A percentile compares a stretch with the other conserved stretches of the same genome.
Evolutionary conservation across 495 filamentous ascomycete genomes (phyloP).

Genomic region (Neurospora sp.): DNA sequence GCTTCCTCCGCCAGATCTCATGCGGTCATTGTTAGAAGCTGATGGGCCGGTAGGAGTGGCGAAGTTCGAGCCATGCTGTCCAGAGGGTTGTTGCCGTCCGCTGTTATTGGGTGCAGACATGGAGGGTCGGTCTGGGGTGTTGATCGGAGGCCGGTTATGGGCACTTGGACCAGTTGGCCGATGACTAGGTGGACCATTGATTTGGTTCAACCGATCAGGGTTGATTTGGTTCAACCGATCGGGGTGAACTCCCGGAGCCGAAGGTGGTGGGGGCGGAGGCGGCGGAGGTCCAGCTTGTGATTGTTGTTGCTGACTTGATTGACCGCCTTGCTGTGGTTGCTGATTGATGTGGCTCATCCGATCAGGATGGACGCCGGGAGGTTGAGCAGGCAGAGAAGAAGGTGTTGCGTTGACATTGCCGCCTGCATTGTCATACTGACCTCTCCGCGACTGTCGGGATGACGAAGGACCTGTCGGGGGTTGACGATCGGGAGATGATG

Average conservation of each 20-base stretch:
- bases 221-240: constrained; percentile 26
- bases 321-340: neutral
- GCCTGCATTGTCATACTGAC: constrained; percentile 23
- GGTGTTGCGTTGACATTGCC: constrained; percentile 18
- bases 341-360: constrained; percentile 27
- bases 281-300: constrained; percentile 7
- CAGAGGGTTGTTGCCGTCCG: constrained; percentile 13
- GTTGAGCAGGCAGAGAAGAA: constrained; percentile 14
- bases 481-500: constrained; percentile 34
- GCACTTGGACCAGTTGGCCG: constrained; percentile 13
- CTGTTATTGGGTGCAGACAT: constrained; percentile 15
- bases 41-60: constrained; percentile 39
- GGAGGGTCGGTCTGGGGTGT: constrained; percentile 25
- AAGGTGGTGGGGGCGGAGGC: constrained; percentile 13
- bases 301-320: constrained; percentile 2
- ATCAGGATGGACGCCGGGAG: constrained; percentile 33
- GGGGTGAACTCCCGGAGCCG: constrained; percentile 9
- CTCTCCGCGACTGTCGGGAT: constrained; percentile 25
- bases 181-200: constrained; percentile 2
- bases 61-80: constrained; percentile 22
- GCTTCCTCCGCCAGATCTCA: constrained; percentile 25
- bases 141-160: constrained; percentile 20
- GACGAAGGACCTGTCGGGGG: constrained; percentile 40
- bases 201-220: constrained; percentile 39
- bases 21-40: constrained; percentile 30